Percentiles rank a stretch among this genome's conserved stretches.
Evolutionary conservation across 495 filamentous ascomycete genomes (phyloP).

Genomic region (Penicillium dipodomyicola): DNA sequence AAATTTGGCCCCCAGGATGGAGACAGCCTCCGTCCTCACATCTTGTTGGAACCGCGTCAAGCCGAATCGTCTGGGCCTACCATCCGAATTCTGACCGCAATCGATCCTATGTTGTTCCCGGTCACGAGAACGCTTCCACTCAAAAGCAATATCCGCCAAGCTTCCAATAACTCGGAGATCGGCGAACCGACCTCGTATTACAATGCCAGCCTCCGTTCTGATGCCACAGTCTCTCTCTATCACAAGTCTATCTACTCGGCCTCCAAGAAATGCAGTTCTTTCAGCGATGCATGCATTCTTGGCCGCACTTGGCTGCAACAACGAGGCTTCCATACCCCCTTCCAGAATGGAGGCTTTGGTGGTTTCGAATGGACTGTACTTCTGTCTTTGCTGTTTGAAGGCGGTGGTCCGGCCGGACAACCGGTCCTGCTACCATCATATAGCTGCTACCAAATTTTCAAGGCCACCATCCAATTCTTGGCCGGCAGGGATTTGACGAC

Average conservation of each 20-base stretch:
- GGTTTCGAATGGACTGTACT: constrained; percentile 84
- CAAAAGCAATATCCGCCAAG: constrained; percentile 66
- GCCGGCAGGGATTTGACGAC: constrained; percentile 66
- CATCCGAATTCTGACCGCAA: constrained; percentile 70
- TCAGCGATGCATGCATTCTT: constrained; percentile 78
- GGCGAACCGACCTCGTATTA: constrained; percentile 74
- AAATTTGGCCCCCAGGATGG: constrained; percentile 69
- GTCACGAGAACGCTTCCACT: constrained; percentile 62
- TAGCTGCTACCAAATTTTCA: constrained; percentile 93
- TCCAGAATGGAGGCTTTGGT: constrained; percentile 83
- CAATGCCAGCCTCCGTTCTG: constrained; percentile 80
- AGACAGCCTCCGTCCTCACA: constrained; percentile 71
- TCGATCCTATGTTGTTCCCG: constrained; percentile 64
- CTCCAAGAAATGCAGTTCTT: constrained; percentile 65
- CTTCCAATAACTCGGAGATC: constrained; percentile 27
- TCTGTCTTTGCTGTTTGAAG: constrained; percentile 76
- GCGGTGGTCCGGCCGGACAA: constrained; percentile 65
- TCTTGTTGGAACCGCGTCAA: constrained; percentile 52
- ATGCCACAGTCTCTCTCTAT: constrained; percentile 68
- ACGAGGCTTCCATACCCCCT: constrained; percentile 67
- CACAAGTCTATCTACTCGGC: constrained; percentile 66
- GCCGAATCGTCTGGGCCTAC: not conserved
- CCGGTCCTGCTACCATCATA: constrained; percentile 72
- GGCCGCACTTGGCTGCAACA: constrained; percentile 88
- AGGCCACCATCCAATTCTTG: constrained; percentile 81